Evolutionary conservation across 1,139 yeast species (phyloP).

Genomic region (Kazachstania sp.): DNA sequence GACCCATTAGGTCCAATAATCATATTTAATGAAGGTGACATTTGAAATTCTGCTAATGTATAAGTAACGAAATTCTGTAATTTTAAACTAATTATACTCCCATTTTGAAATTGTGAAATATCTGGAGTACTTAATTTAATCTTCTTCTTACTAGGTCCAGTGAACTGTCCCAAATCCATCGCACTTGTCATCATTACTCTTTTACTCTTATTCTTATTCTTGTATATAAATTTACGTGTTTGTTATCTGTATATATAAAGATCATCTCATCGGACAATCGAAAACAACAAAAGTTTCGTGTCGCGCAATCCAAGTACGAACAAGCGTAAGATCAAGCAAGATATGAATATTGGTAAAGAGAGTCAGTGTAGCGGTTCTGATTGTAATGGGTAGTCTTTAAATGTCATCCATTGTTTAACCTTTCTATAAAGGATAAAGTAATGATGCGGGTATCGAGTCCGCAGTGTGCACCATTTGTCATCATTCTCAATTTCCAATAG

Average conservation of each 20-base stretch:
- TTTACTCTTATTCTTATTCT: too few species aligned
- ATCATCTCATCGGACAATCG: too few species aligned
- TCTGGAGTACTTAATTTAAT: conserved; percentile 12
- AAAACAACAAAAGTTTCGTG: too few species aligned
- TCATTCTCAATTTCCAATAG: background rate
- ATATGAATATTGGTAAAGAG: background rate
- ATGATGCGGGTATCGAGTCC: conserved; percentile 4
- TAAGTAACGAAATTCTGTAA: conserved; percentile 80
- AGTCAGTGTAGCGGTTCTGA: conserved; percentile 30
- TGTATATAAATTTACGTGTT: too few species aligned
- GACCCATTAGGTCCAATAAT: conserved; percentile 97
- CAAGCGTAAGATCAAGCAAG: background rate
- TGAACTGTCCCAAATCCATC: background rate
- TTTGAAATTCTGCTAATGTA: conserved; percentile 60
- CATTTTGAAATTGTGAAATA: conserved; percentile 35
- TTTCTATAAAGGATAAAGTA: background rate
- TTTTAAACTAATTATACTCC: conserved; percentile 59
- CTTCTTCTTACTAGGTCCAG: background rate
- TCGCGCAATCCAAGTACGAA: too few species aligned
- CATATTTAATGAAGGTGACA: conserved; percentile 84
- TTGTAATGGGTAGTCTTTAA: conserved; percentile 11
- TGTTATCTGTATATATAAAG: too few species aligned
- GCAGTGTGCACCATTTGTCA: conserved; percentile 6
- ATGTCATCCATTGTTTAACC: conserved; percentile 6
- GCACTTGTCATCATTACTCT: too few species aligned